Percentiles rank a stretch among this genome's conserved stretches.
These are phyloP conservation scores for Pneumocystis oryctolagi DNA, from an alignment of 1,139 yeast species.

Conservation along the genomic window DNA sequence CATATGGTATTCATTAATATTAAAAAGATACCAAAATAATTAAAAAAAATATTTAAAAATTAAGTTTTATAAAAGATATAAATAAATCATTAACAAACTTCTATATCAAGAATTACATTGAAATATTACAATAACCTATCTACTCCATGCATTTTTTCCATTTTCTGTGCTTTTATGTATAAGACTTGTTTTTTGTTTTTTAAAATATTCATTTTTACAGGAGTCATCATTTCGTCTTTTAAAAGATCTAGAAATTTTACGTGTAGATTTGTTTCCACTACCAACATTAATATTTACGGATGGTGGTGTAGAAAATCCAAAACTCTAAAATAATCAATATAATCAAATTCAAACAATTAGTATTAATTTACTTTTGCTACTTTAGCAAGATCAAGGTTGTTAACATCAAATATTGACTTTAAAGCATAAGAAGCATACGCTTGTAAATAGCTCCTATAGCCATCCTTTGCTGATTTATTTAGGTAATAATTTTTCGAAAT, in stretches of 20 bases:
- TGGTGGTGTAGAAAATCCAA: conserved; percentile 85
- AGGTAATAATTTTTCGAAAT: conserved; percentile 86
- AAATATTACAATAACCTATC: not conserved
- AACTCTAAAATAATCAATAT: conserved; percentile 19
- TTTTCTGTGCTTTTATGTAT: not conserved
- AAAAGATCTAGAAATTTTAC: not conserved
- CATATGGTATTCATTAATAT: too few relatives aligned
- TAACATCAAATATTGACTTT: conserved; percentile 90
- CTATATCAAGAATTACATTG: not conserved
- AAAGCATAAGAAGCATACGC: conserved; percentile 94
- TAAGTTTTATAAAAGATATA: not conserved
- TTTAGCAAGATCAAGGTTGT: conserved; percentile 80
- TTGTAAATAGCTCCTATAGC: conserved; percentile 87
- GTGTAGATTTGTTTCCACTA: not conserved
- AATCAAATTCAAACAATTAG: not conserved
- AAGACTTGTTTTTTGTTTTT: not conserved
- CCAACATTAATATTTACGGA: conserved; percentile 93
- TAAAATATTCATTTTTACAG: not conserved
- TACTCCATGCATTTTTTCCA: not conserved
- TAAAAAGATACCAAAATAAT: too few relatives aligned
- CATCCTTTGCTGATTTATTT: conserved; percentile 93
- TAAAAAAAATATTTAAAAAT: not conserved
- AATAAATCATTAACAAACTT: not conserved
- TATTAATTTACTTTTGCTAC: conserved; percentile 56
- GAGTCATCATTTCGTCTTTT: not conserved